Evolutionary conservation across 2,329 filamentous ascomycete species (phyloP), one percentile per base, ranked within the genome.

Genomic region (Hypoxylon sp.): DNA sequence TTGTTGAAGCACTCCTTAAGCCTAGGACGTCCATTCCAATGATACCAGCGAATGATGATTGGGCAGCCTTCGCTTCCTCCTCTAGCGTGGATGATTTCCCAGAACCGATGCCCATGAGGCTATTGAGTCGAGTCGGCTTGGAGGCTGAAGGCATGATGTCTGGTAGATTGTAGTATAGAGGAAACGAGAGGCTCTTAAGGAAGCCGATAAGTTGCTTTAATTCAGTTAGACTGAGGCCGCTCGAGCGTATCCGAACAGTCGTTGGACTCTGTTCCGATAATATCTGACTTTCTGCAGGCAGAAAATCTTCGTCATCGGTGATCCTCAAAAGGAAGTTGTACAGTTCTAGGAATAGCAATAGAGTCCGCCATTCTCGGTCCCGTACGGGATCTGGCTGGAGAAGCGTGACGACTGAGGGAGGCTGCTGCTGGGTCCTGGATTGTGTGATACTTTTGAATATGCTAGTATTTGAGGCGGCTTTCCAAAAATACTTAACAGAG

Each of bases 261-360:
- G 78, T 81, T 29, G 78, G 82, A 52, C 78, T 80, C 19, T 74
- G 77, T n/a, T 80, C 79, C 72, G 19, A 81, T 72, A 31, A 78
- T 64, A 59, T 76, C 72, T 26, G 83, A 82, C 42, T 79, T 81
- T 68, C 87, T 81, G 61, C 86, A 85, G 63, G 89, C 87, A 97
- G 92, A 77, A 99, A 99, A 74, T 99, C 96, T 72, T 98, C 95
- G 70, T 99, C 96, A 73, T 99, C 96, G 78, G 95, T 97, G 35
- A 98, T 89, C 73, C 96, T 92, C 11, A 98, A 83, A 2, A 98
- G 89, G 77, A 98, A 98, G 1, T 92, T 94, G 78, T 98, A 99
- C 0, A 99, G 86, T 75, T 99, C 96, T 5, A 99, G 85, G 76
- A 99, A 98, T 0, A 99, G 86, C 0, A 98, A 84, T 46, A 97